phyloP scores from a whole-genome alignment of 2,329 filamentous ascomycete species.

The Herpomyces periplanetae region DNA sequence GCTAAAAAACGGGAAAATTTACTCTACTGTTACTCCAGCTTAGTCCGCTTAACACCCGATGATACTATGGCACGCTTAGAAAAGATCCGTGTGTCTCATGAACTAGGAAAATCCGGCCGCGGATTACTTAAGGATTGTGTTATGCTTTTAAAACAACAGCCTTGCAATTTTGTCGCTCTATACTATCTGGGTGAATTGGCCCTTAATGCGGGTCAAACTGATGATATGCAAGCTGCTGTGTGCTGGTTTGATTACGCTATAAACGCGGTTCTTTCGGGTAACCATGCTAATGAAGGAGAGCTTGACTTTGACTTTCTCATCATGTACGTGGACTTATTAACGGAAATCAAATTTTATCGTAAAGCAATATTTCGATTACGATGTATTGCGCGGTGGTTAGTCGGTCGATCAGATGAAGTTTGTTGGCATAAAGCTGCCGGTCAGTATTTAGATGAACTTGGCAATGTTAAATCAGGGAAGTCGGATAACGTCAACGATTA shows the following conservation, averaged over 20 bases:
- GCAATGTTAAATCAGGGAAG: too few species aligned
- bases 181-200: constrained; percentile 16
- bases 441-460: too few species aligned
- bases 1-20: constrained; percentile 10
- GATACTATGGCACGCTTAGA: constrained; percentile 14
- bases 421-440: constrained; percentile 52
- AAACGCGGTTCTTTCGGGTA: too few species aligned
- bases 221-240: too few species aligned
- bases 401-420: constrained; percentile 27
- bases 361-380: constrained; percentile 30
- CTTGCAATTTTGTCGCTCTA: constrained; percentile 14
- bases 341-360: constrained; percentile 18
- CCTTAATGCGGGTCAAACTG: constrained; percentile 13
- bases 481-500: too few species aligned
- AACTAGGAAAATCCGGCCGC: constrained; percentile 10
- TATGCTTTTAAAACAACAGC: constrained; percentile 13
- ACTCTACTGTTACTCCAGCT: constrained; percentile 13
- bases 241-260: too few species aligned
- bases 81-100: constrained; percentile 15
- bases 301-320: constrained; percentile 44
- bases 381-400: constrained; percentile 33
- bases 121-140: constrained; percentile 14
- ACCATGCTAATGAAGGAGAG: constrained; percentile 9
- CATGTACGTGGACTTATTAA: constrained; percentile 45
- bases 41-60: constrained; percentile 13